These are phyloP conservation scores for Chlorella ohadii DNA, from an alignment of 139 green algal genomes.

Conservation along the genomic window DNA sequence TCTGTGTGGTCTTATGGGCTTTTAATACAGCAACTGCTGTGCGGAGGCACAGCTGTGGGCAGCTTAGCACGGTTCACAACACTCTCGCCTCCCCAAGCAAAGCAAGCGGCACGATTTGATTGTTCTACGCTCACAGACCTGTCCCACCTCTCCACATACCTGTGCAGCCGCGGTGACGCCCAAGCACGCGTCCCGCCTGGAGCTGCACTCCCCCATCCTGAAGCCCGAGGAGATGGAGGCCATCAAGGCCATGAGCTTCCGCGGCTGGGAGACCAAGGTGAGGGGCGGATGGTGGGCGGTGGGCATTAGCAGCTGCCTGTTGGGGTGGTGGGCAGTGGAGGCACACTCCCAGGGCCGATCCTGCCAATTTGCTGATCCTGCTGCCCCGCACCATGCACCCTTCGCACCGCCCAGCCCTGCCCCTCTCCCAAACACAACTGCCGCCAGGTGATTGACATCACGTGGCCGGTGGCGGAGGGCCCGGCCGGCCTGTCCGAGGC, in stretches of 20 bases:
- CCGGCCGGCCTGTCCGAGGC: conserved; percentile 73
- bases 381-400: too few relatives aligned
- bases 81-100: too few relatives aligned
- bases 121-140: too few relatives aligned
- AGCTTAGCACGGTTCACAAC: too few relatives aligned
- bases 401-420: too few relatives aligned
- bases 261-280: conserved; percentile 76
- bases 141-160: background rate
- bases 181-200: conserved; percentile 79
- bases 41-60: too few relatives aligned
- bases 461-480: conserved; percentile 80
- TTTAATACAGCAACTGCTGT: too few relatives aligned
- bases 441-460: conserved; percentile 90
- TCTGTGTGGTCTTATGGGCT: too few relatives aligned
- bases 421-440: background rate
- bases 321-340: background rate
- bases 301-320: background rate
- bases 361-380: too few relatives aligned
- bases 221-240: conserved; percentile 85
- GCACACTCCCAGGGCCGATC: too few relatives aligned
- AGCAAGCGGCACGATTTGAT: too few relatives aligned
- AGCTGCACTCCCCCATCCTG: conserved; percentile 85
- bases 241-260: conserved; percentile 74
- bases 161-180: conserved; percentile 37
- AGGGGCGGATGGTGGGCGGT: background rate